These are phyloP conservation scores for Podila clonocystis DNA, from an alignment of 192 early-diverging fungal species.

Conservation along the genomic window DNA sequence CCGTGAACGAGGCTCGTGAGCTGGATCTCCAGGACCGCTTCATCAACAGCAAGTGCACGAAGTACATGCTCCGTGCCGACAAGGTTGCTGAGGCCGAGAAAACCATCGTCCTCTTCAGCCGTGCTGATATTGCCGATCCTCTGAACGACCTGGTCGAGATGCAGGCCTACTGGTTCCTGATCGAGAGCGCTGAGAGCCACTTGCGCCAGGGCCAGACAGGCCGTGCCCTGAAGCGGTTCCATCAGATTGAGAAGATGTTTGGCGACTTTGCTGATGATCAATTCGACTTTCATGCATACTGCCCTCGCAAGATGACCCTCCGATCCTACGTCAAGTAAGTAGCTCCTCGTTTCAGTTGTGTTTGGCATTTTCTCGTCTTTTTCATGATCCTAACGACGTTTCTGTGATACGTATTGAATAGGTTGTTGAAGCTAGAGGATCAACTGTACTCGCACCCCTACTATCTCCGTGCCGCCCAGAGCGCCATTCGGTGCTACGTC, in stretches of 20 bases:
- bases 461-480: constrained; percentile 79
- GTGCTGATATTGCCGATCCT: constrained; percentile 71
- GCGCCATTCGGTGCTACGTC: constrained; percentile 68
- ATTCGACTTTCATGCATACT: constrained; percentile 97
- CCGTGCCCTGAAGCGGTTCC: constrained; percentile 88
- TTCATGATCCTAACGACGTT: neutral
- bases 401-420: constrained; percentile 2
- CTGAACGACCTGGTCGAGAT: constrained; percentile 88
- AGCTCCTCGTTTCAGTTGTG: neutral
- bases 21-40: constrained; percentile 95
- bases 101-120: constrained; percentile 84
- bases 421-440: constrained; percentile 83
- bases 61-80: constrained; percentile 91
- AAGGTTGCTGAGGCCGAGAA: constrained; percentile 85
- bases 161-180: constrained; percentile 94
- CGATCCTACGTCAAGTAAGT: constrained; percentile 83
- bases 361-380: neutral
- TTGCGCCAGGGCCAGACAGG: constrained; percentile 75
- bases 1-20: constrained; percentile 88
- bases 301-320: constrained; percentile 88
- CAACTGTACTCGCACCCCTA: constrained; percentile 73
- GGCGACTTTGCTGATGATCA: constrained; percentile 89
- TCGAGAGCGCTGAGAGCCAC: constrained; percentile 79
- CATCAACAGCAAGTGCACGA: constrained; percentile 94
- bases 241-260: constrained; percentile 86